Conservation (phyloP, 2,329 filamentous ascomycete genomes). For the Talaromyces sp. region DNA sequence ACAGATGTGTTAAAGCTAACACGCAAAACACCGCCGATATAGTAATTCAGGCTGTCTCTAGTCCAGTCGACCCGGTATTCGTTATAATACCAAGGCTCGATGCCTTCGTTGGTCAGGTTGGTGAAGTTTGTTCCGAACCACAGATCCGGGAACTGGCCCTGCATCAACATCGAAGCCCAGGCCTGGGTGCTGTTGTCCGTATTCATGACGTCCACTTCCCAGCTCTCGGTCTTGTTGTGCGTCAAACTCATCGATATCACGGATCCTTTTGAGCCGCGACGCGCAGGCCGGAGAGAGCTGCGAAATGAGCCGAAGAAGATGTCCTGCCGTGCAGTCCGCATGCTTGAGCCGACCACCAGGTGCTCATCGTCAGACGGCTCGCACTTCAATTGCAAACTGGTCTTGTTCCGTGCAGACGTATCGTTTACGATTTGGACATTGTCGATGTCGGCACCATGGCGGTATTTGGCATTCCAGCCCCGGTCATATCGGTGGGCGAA, state of each 20-base stretch:
- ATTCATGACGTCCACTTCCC: conserved; percentile 44
- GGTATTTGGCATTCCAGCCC: conserved; percentile 37
- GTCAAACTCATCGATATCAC: conserved; percentile 43
- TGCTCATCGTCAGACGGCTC: conserved; percentile 24
- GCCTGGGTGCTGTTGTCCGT: conserved; percentile 33
- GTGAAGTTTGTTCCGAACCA: conserved; percentile 40
- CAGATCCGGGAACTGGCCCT: conserved; percentile 33
- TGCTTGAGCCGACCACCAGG: conserved; percentile 39
- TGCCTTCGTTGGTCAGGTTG: conserved; percentile 23
- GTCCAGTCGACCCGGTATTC: conserved; percentile 48
- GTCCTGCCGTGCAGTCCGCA: conserved; percentile 41
- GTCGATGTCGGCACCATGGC: conserved; percentile 8
- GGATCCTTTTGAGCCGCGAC: conserved; percentile 31
- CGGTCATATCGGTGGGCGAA: conserved; percentile 43
- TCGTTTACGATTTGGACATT: conserved; percentile 24
- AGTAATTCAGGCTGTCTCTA: conserved; percentile 38
- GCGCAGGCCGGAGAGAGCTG: conserved; percentile 37
- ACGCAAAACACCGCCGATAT: conserved; percentile 33
- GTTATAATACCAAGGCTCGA: conserved; percentile 39
- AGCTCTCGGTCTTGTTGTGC: conserved; percentile 41
- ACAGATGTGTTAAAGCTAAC: conserved; percentile 29
- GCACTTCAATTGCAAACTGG: conserved; percentile 12
- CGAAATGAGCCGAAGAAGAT: conserved; percentile 47
- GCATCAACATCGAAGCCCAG: conserved; percentile 35
- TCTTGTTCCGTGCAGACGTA: conserved; percentile 28